These are phyloP conservation scores for Hypoxylon crocopeplum DNA, from an alignment of 495 filamentous ascomycete species.

Conservation along the genomic window DNA sequence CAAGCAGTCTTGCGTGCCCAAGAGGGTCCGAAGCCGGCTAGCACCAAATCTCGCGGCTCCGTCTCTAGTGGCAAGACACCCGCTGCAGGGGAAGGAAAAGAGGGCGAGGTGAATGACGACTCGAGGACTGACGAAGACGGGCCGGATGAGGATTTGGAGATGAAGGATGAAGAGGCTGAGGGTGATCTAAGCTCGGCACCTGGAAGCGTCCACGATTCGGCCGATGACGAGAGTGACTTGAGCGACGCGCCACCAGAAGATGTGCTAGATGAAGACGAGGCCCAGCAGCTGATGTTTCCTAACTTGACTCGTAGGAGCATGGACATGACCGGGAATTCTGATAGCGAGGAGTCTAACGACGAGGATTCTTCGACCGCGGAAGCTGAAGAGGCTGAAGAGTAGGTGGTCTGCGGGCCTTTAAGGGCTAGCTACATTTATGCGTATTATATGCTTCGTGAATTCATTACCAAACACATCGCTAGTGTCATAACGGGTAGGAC, in stretches of 20 bases:
- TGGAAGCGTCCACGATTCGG: slow-evolving; percentile 73
- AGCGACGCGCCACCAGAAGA: slow-evolving; percentile 67
- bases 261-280: slow-evolving; percentile 53
- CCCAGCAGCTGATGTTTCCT: slow-evolving; percentile 53
- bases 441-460: background rate
- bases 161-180: slow-evolving; percentile 41
- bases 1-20: slow-evolving; percentile 52
- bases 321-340: slow-evolving; percentile 36
- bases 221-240: slow-evolving; percentile 81
- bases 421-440: background rate
- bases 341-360: slow-evolving; percentile 32
- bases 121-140: slow-evolving; percentile 15
- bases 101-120: slow-evolving; percentile 42
- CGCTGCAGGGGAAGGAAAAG: slow-evolving; percentile 38
- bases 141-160: slow-evolving; percentile 31
- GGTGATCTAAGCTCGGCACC: slow-evolving; percentile 51
- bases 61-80: slow-evolving; percentile 50
- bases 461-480: background rate
- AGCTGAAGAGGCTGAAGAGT: slow-evolving; percentile 22
- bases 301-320: slow-evolving; percentile 47
- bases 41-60: slow-evolving; percentile 47
- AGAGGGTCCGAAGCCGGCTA: slow-evolving; percentile 47
- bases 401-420: background rate
- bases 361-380: slow-evolving; percentile 33
- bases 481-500: no score